phyloP scores from a whole-genome alignment of 805 yeast species.

The Torulaspora maleeae region DNA sequence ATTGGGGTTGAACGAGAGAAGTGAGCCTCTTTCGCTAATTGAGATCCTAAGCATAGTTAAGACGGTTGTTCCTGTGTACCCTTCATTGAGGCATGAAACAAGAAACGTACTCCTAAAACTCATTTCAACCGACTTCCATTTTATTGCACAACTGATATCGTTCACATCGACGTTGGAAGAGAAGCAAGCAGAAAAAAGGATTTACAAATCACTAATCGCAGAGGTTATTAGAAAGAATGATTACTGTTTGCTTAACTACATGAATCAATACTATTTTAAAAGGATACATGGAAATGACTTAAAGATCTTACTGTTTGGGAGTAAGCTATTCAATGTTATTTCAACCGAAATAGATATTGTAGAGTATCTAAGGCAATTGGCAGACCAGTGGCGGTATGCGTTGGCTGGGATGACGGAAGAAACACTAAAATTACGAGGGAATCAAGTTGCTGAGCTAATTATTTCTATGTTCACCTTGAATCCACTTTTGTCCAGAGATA shows the following conservation, averaged over 20 bases:
- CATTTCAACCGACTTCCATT: slow-evolving; percentile 11
- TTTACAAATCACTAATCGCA: slow-evolving; percentile 14
- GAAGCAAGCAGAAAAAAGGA: slow-evolving; percentile 13
- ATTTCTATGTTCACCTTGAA: slow-evolving; percentile 18
- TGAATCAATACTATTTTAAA: not conserved
- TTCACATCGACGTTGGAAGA: slow-evolving; percentile 13
- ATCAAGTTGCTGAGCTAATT: slow-evolving; percentile 13
- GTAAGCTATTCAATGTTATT: slow-evolving; percentile 31
- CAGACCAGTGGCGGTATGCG: slow-evolving; percentile 21
- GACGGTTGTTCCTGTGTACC: slow-evolving; percentile 22
- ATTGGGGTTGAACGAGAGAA: not conserved
- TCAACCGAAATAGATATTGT: slow-evolving; percentile 17
- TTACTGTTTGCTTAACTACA: slow-evolving; percentile 16
- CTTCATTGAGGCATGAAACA: slow-evolving; percentile 18
- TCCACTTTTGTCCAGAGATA: slow-evolving; percentile 16
- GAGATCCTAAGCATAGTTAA: slow-evolving; percentile 8
- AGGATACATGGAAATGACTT: slow-evolving; percentile 12
- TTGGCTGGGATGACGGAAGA: slow-evolving; percentile 4
- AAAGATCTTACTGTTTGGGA: slow-evolving; percentile 31
- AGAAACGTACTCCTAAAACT: slow-evolving; percentile 8
- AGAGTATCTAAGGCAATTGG: slow-evolving; percentile 20
- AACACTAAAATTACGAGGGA: not conserved
- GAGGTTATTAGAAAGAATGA: slow-evolving; percentile 12
- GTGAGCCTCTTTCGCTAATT: slow-evolving; percentile 5
- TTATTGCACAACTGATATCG: slow-evolving; percentile 24